phyloP scores from a whole-genome alignment of 1,139 yeast species.

The Pichiaceae sp. region DNA sequence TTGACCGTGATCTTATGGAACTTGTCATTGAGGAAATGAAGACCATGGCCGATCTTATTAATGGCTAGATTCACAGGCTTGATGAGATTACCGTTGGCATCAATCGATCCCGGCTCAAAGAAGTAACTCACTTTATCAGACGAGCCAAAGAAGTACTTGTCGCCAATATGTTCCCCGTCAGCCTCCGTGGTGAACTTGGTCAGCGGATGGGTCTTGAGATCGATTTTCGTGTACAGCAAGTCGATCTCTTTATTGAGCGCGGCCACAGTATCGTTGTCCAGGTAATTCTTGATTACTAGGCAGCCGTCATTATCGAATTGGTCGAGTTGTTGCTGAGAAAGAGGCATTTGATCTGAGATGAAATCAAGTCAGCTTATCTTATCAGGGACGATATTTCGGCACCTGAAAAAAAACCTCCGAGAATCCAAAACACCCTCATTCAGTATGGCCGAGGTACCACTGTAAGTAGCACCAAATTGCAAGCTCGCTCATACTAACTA shows the following conservation, averaged over 20 bases:
- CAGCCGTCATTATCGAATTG: slow-evolving; percentile 52
- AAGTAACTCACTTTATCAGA: slow-evolving; percentile 64
- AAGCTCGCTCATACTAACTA: slow-evolving; percentile 2
- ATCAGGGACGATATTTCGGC: too few relatives aligned
- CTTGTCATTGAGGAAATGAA: slow-evolving; percentile 47
- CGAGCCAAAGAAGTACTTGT: slow-evolving; percentile 61
- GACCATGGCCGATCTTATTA: slow-evolving; percentile 75
- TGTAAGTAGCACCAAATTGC: slow-evolving; percentile 29
- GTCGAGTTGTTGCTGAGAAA: slow-evolving; percentile 33
- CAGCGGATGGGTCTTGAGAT: slow-evolving; percentile 54
- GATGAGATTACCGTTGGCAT: slow-evolving; percentile 38
- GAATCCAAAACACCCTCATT: not conserved
- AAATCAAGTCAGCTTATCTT: not conserved
- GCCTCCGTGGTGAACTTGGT: slow-evolving; percentile 65
- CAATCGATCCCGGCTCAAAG: slow-evolving; percentile 67
- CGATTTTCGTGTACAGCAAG: slow-evolving; percentile 39
- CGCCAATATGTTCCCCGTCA: slow-evolving; percentile 52
- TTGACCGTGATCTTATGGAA: slow-evolving; percentile 47
- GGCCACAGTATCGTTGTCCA: slow-evolving; percentile 32
- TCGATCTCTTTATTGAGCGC: slow-evolving; percentile 36
- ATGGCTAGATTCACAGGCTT: slow-evolving; percentile 51
- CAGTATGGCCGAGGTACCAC: slow-evolving; percentile 53
- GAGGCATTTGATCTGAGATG: slow-evolving; percentile 12
- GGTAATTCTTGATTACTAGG: slow-evolving; percentile 50
- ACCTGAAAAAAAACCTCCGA: too few relatives aligned